Evolutionary conservation across 2,329 filamentous ascomycete species (phyloP), one percentile per base, ranked within the genome.

Genomic region (Aphanoascus verrucosus): DNA sequence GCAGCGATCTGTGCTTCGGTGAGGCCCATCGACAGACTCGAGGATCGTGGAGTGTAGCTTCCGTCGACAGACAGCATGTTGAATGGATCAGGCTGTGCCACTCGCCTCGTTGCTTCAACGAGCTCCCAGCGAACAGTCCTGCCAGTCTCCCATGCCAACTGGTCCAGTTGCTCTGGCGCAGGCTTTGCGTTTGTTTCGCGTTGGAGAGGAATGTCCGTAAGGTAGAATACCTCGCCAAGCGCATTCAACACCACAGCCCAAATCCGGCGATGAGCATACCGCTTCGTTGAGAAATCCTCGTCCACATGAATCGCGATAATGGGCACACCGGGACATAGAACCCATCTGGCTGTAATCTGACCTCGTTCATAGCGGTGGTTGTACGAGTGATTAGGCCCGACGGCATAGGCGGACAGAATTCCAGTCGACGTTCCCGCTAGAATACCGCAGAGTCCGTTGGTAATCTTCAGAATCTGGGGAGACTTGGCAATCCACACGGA

Each of bases 211-310:
- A 84, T 76, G 47, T 87, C 82, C 1, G 80, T 85, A 1, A 97
- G 74, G 61, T 91, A 95, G 67, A 85, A 97, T 0, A 95, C 74
- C 67, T 98, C 93, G 1, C 93, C 93, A 7, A 98, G 74, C 0
- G 93, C 91, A 65, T 98, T 98, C 50, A 98, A 71, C n/a, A 82
- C 87, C 41, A 91, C 84, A n/a, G 87, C 88, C 88, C 89, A 97
- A 11, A 93, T 79, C 28, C 90, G 83, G 11, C 81, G 79, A 48
- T 83, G 74, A 3, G 78, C 73, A 64, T 84, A 83, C 31, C 90
- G 83, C 60, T 82, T 84, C 23, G 77, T 68, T 47, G 78, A 90
- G 67, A 89, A 93, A 50, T 81, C 81, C 28, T 95, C 89, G 62
- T 98, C 93, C 5, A 95, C 80, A 43, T 81, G 81, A 56, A 98